phyloP scores from a whole-genome alignment of 768 basidiomycete species.

The Phlebiopsis flavidoalba region DNA sequence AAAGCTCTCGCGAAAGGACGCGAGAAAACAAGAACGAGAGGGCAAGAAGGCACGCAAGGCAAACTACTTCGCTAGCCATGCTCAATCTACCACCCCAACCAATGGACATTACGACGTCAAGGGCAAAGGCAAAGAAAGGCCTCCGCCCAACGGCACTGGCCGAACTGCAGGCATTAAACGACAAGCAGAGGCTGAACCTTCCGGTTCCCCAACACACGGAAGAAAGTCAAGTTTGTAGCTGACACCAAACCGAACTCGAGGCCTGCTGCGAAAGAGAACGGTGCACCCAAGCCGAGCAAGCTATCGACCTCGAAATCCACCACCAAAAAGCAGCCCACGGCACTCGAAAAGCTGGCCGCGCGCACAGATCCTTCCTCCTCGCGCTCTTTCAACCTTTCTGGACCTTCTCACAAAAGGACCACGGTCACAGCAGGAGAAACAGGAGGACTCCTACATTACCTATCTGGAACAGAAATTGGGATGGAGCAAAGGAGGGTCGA shows the following conservation, averaged over 20 bases:
- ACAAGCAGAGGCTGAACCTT: constrained; percentile 38
- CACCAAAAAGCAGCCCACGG: constrained; percentile 18
- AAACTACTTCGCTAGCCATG: constrained; percentile 35
- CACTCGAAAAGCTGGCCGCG: constrained; percentile 30
- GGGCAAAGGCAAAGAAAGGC: background rate
- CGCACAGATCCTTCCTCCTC: constrained; percentile 11
- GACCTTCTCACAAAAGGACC: constrained; percentile 8
- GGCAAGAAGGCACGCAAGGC: constrained; percentile 61
- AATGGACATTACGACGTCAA: background rate
- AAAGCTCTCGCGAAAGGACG: constrained; percentile 49
- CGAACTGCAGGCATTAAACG: constrained; percentile 28
- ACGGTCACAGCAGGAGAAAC: constrained; percentile 40
- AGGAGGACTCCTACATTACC: constrained; percentile 84
- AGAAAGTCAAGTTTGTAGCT: constrained; percentile 27
- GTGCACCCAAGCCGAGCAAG: background rate
- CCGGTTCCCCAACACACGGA: constrained; percentile 43
- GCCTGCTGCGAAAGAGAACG: background rate
- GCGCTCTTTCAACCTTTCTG: background rate
- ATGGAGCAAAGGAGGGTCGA: constrained; percentile 33
- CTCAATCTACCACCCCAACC: constrained; percentile 21
- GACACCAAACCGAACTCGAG: background rate
- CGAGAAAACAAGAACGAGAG: constrained; percentile 57
- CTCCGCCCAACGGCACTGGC: background rate
- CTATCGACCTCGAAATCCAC: constrained; percentile 1
- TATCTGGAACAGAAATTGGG: constrained; percentile 79